A percentile compares a stretch with the other conserved stretches of the same genome.
phyloP scores from a whole-genome alignment of 2,329 filamentous ascomycete species.

The Cercospora zeina region DNA sequence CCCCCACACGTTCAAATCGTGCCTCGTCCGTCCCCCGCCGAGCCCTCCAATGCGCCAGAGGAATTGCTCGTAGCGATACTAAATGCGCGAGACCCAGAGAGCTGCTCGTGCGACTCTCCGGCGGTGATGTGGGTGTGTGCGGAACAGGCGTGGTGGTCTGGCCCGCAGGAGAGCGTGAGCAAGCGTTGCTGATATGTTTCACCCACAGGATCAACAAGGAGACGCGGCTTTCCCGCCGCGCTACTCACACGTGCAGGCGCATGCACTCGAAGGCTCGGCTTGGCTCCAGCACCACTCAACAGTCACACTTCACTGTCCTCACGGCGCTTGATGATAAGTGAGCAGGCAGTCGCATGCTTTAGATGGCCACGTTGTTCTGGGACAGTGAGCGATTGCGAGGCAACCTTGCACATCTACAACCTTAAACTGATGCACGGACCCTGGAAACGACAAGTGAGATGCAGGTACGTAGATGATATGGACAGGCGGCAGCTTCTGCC shows the following conservation, averaged over 20 bases:
- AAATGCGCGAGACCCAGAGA: not conserved
- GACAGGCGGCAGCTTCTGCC: not conserved
- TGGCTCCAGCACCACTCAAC: not conserved
- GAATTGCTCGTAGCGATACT: conserved; percentile 9
- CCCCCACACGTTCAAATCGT: conserved; percentile 1
- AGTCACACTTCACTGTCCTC: not conserved
- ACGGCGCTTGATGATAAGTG: not conserved
- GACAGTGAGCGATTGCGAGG: not conserved
- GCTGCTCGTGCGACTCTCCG: conserved; percentile 8
- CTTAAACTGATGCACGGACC: conserved; percentile 10
- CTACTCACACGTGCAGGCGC: not conserved
- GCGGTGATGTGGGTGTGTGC: not conserved
- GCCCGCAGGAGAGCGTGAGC: conserved; percentile 8
- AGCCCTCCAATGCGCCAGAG: not conserved
- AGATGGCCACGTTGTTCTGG: not conserved
- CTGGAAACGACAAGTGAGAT: conserved; percentile 6
- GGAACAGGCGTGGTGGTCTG: not conserved
- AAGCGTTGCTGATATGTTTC: conserved; percentile 3
- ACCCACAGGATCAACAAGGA: conserved; percentile 14
- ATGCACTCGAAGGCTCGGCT: not conserved
- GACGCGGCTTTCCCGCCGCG: conserved; percentile 10
- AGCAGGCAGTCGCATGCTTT: not conserved
- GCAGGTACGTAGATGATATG: conserved; percentile 9
- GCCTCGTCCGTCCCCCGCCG: not conserved
- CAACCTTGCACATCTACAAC: conserved; percentile 1